Conservation (phyloP, 164 flowering plant genomes). For the Vitis rupestris region DNA sequence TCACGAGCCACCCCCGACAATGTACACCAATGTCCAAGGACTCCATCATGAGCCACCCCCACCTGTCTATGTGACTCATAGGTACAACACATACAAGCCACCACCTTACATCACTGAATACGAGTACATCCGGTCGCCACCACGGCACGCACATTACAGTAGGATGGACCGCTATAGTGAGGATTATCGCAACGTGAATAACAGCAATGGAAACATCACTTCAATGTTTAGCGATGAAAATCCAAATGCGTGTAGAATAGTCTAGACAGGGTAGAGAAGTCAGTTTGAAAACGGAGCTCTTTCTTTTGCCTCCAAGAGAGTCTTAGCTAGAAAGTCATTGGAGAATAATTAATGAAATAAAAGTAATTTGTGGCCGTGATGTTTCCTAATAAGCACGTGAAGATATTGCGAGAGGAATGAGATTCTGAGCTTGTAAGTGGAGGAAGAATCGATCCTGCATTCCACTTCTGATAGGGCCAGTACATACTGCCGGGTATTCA, state of each 20-base stretch:
- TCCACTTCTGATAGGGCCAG: constrained; percentile 25
- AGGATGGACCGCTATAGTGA: constrained; percentile 44
- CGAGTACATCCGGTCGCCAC: constrained; percentile 41
- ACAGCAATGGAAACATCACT: constrained; percentile 50
- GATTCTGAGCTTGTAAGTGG: constrained; percentile 44
- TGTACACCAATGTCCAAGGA: constrained; percentile 21
- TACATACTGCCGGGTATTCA: constrained; percentile 11
- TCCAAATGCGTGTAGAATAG: constrained; percentile 85
- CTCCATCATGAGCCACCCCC: constrained; percentile 3
- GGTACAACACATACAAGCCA: constrained; percentile 62
- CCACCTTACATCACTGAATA: constrained; percentile 61
- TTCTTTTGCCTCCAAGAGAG: constrained; percentile 15
- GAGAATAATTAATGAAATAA: constrained; percentile 15
- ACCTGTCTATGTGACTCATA: constrained; percentile 37
- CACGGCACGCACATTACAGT: constrained; percentile 29
- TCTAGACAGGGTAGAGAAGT: constrained; percentile 26
- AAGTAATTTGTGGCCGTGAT: constrained; percentile 1
- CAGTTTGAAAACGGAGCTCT: background rate
- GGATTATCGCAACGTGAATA: constrained; percentile 34
- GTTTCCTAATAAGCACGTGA: constrained; percentile 17
- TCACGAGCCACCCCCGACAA: constrained; percentile 26
- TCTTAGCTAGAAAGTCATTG: constrained; percentile 9
- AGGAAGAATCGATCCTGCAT: constrained; percentile 43
- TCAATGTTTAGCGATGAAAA: constrained; percentile 92
- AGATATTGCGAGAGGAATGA: constrained; percentile 24